Conservation (phyloP, 257 asterid genomes). For the Prunella vulgaris region DNA sequence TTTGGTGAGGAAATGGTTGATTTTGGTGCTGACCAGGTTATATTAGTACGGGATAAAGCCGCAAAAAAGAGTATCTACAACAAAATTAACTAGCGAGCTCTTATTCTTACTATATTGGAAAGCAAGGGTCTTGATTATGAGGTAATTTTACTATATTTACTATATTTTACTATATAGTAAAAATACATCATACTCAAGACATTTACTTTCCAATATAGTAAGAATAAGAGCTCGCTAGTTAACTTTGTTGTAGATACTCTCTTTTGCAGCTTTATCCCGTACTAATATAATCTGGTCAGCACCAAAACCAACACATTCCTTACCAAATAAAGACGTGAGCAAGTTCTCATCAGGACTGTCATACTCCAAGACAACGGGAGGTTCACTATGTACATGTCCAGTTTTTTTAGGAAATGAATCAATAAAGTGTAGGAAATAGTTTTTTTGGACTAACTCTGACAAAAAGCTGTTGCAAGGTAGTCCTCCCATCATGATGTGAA, state of each 20-base stretch:
- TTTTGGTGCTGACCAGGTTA: slow-evolving; percentile 47
- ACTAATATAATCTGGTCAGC: slow-evolving; percentile 30
- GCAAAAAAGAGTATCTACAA: neutral
- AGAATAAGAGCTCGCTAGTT: slow-evolving; percentile 15
- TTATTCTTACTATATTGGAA: slow-evolving; percentile 32
- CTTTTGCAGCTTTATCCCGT: neutral
- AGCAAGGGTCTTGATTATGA: slow-evolving; percentile 76
- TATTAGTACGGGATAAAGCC: slow-evolving; percentile 13
- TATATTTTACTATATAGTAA: no score
- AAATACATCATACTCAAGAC: slow-evolving; percentile 61
- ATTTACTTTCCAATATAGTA: slow-evolving; percentile 54
- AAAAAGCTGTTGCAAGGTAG: no score
- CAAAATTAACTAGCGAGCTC: slow-evolving; percentile 11
- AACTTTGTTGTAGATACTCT: neutral
- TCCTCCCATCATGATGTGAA: no score
- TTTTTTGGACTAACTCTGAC: no score
- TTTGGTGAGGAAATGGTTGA: slow-evolving; percentile 40
- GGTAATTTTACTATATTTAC: no score
- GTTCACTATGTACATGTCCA: slow-evolving; percentile 51
- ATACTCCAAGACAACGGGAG: slow-evolving; percentile 47
- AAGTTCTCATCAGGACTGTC: slow-evolving; percentile 47
- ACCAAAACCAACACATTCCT: slow-evolving; percentile 45
- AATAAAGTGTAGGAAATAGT: slow-evolving; percentile 51
- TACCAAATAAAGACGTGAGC: slow-evolving; percentile 43
- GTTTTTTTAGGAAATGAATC: slow-evolving; percentile 46